phyloP scores from a whole-genome alignment of 2,329 filamentous ascomycete genomes.

The Fusarium irregulare region DNA sequence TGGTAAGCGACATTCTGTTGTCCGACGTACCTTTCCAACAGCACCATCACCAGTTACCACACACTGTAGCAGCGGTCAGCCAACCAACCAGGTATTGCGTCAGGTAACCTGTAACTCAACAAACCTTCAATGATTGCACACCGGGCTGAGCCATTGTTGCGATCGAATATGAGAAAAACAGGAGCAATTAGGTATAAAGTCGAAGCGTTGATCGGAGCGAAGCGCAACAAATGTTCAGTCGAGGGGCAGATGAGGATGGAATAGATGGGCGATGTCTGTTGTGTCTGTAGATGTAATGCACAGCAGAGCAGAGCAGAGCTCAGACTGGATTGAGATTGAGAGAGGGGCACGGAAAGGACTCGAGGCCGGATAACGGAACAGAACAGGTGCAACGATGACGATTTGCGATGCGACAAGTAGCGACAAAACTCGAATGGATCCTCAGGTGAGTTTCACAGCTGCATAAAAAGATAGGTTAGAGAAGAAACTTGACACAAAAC shows the following conservation, averaged over 20 bases:
- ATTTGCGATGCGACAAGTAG: slow-evolving; percentile 27
- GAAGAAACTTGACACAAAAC: slow-evolving; percentile 46
- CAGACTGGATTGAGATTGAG: neutral
- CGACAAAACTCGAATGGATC: slow-evolving; percentile 36
- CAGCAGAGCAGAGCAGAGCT: slow-evolving; percentile 1
- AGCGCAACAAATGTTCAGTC: slow-evolving; percentile 22
- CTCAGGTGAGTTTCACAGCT: slow-evolving; percentile 44
- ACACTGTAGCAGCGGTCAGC: slow-evolving; percentile 70
- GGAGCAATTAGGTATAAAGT: slow-evolving; percentile 6
- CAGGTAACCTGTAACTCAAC: slow-evolving; percentile 45
- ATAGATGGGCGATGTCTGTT: slow-evolving; percentile 12
- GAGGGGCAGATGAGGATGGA: slow-evolving; percentile 28
- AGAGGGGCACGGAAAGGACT: slow-evolving; percentile 26
- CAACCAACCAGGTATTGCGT: slow-evolving; percentile 39
- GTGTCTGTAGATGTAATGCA: slow-evolving; percentile 28
- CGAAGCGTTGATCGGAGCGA: slow-evolving; percentile 10
- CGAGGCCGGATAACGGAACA: slow-evolving; percentile 28
- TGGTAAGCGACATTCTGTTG: slow-evolving; percentile 1
- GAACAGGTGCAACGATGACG: slow-evolving; percentile 35
- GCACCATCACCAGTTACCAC: slow-evolving; percentile 99
- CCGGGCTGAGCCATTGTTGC: slow-evolving; percentile 78
- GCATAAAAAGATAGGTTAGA: slow-evolving; percentile 45
- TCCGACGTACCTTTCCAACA: slow-evolving; percentile 84
- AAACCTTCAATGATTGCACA: slow-evolving; percentile 92
- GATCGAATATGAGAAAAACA: slow-evolving; percentile 24